phyloP scores from a whole-genome alignment of 371 early-diverging fungal genomes.

The Saksenaea oblongispora region DNA sequence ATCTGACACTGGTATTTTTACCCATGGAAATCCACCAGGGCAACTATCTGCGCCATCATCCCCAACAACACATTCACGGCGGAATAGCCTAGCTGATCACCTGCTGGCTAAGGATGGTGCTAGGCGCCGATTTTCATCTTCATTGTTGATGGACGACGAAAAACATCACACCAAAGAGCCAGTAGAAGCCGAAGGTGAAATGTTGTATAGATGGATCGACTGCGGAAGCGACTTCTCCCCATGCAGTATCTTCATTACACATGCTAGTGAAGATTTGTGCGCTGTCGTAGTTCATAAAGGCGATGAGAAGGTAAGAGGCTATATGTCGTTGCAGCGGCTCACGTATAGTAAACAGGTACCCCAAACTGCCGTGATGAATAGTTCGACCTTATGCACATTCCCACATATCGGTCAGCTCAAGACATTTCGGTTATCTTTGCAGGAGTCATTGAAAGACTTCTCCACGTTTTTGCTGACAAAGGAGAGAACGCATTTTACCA shows the following conservation, averaged over 20 bases:
- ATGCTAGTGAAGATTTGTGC: conserved; percentile 25
- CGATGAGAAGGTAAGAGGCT: conserved; percentile 17
- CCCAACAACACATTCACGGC: conserved; percentile 27
- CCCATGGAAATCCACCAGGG: not conserved
- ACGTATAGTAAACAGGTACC: not conserved
- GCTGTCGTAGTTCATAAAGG: conserved; percentile 32
- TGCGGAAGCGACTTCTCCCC: conserved; percentile 18
- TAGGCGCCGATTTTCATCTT: conserved; percentile 26
- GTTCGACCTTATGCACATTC: not conserved
- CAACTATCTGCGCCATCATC: conserved; percentile 33
- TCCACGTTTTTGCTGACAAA: conserved; percentile 42
- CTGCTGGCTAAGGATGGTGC: conserved; percentile 14
- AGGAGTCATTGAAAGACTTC: conserved; percentile 33
- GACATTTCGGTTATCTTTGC: conserved; percentile 23
- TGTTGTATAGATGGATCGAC: conserved; percentile 35
- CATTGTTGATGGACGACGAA: conserved; percentile 26
- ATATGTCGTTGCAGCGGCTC: not conserved
- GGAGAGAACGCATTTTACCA: conserved; percentile 48
- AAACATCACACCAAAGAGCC: conserved; percentile 14
- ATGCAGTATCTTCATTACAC: conserved; percentile 24
- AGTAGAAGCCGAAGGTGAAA: conserved; percentile 28
- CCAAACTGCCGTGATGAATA: not conserved
- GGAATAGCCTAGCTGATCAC: conserved; percentile 24
- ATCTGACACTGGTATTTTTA: conserved; percentile 18
- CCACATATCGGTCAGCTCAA: conserved; percentile 3